phyloP scores from a whole-genome alignment of 1,139 yeast species.

The Kodamaea plutei region DNA sequence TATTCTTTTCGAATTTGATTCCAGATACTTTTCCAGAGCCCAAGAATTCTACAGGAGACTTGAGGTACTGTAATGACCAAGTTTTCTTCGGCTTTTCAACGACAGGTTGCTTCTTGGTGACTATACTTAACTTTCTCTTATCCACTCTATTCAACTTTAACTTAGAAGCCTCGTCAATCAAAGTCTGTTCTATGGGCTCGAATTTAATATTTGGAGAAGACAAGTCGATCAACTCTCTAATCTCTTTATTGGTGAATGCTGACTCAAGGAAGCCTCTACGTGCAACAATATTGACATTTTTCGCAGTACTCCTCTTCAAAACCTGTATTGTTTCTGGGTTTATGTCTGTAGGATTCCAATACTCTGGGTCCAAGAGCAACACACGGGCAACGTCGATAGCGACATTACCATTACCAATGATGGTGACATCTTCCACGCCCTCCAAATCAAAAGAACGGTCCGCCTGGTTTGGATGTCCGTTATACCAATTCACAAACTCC shows the following conservation, averaged over 20 bases:
- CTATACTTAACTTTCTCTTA: conserved; percentile 63
- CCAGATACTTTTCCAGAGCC: conserved; percentile 30
- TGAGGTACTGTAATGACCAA: conserved; percentile 71
- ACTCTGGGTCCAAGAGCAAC: conserved; percentile 54
- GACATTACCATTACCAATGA: conserved; percentile 98
- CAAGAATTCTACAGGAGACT: conserved; percentile 58
- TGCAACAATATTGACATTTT: conserved; percentile 69
- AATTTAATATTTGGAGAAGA: conserved; percentile 41
- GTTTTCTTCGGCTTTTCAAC: conserved; percentile 27
- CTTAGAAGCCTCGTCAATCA: conserved; percentile 39
- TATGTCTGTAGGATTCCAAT: conserved; percentile 75
- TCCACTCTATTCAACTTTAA: conserved; percentile 55
- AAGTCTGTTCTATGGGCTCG: conserved; percentile 45
- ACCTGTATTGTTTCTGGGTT: conserved; percentile 54
- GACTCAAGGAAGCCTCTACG: conserved; percentile 81
- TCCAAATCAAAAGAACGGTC: conserved; percentile 37
- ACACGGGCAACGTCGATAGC: conserved; percentile 89
- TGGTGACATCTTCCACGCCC: conserved; percentile 60
- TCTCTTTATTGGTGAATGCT: conserved; percentile 89
- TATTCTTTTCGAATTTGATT: conserved; percentile 48
- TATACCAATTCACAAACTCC: conserved; percentile 93
- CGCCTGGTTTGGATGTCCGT: conserved; percentile 62
- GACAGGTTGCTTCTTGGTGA: conserved; percentile 40
- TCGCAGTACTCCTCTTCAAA: conserved; percentile 51
- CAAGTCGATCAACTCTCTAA: conserved; percentile 75